A percentile compares a stretch with the other conserved stretches of the same genome.
phyloP scores from a whole-genome alignment of 305 asterid genomes.

The Fraxinus albicans region DNA sequence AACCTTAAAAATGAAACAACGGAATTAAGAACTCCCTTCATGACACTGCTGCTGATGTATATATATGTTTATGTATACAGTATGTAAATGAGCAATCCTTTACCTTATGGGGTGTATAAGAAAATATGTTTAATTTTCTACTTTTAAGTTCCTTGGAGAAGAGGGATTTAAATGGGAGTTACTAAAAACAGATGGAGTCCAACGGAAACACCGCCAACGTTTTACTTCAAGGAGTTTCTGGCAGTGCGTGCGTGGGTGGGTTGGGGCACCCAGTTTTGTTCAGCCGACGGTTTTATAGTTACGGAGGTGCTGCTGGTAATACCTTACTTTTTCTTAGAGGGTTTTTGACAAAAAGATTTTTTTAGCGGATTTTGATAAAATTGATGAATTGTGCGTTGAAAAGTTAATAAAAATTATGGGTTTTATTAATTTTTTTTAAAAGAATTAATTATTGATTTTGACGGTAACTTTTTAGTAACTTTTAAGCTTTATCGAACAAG shows the following conservation, averaged over 20 bases:
- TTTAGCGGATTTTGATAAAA: no score
- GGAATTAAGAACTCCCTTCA: not conserved
- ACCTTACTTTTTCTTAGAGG: not conserved
- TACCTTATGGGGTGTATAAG: not conserved
- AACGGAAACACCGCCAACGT: conserved; percentile 10
- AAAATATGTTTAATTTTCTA: not conserved
- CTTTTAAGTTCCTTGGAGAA: not conserved
- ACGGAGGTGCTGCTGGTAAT: not conserved
- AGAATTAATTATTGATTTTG: no score
- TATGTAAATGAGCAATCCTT: not conserved
- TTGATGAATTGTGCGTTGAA: no score
- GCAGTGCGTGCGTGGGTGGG: not conserved
- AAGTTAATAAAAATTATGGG: no score
- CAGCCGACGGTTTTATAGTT: not conserved
- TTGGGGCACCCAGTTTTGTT: not conserved
- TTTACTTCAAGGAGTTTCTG: not conserved
- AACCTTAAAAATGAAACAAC: not conserved
- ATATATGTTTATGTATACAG: no score
- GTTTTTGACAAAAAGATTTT: no score
- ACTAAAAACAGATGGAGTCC: not conserved
- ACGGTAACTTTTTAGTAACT: no score
- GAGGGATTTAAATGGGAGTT: not conserved
- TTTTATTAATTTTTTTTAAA: no score
- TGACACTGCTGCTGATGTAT: not conserved
- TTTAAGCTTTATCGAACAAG: not conserved